These are phyloP conservation scores for Podospora tetraspora DNA, from an alignment of 495 filamentous ascomycete genomes.

Conservation along the genomic window DNA sequence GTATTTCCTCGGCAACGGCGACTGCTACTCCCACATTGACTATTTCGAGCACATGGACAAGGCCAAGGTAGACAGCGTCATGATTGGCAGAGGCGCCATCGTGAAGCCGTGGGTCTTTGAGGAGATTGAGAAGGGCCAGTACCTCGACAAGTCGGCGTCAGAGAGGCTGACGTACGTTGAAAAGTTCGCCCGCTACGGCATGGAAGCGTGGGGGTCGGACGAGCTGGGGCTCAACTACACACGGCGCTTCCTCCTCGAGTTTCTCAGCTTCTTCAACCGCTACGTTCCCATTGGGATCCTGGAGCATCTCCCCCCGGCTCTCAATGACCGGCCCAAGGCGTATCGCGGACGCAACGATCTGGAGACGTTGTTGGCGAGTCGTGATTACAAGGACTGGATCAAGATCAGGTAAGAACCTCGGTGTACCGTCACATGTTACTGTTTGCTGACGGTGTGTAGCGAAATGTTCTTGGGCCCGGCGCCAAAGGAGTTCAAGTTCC, in stretches of 20 bases:
- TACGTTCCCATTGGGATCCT: constrained; percentile 88
- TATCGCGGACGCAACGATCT: constrained; percentile 81
- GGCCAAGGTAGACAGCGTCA: constrained; percentile 76
- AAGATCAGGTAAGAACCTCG: constrained; percentile 76
- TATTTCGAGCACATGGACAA: constrained; percentile 74
- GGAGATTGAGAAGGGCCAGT: constrained; percentile 86
- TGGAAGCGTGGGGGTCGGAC: constrained; percentile 92
- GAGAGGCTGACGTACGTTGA: constrained; percentile 83
- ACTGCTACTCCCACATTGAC: constrained; percentile 88
- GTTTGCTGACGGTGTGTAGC: constrained; percentile 38
- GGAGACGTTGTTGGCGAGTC: constrained; percentile 83
- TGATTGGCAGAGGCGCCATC: constrained; percentile 86
- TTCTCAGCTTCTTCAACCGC: constrained; percentile 83
- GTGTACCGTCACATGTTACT: background rate
- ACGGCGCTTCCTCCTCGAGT: constrained; percentile 86
- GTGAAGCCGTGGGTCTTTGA: constrained; percentile 99
- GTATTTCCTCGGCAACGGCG: constrained; percentile 94
- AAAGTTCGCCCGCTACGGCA: constrained; percentile 81
- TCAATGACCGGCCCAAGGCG: constrained; percentile 82
- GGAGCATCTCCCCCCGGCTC: constrained; percentile 75
- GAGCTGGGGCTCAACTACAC: constrained; percentile 88
- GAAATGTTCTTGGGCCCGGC: constrained; percentile 97
- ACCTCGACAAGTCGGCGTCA: constrained; percentile 84
- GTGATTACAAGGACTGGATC: constrained; percentile 94
- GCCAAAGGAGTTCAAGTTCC: constrained; percentile 84